Conservation (phyloP, 192 early-diverging fungal species). For the Podila minutissima region DNA sequence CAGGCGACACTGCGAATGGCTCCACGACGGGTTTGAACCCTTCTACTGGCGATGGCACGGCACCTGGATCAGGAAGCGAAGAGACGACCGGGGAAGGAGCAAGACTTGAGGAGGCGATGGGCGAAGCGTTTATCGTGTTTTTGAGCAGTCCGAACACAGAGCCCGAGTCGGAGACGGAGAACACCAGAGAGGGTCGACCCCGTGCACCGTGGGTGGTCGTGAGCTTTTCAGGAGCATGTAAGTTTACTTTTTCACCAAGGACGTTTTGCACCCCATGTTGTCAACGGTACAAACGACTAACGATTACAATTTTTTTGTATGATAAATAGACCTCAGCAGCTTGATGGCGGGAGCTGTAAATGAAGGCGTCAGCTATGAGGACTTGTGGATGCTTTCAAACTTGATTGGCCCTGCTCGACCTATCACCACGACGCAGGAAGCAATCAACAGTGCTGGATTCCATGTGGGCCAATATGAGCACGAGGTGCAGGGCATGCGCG, state of each 20-base stretch:
- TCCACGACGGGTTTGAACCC: too few species aligned
- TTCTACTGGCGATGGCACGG: too few species aligned
- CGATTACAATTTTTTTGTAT: neutral
- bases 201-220: constrained; percentile 44
- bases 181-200: neutral
- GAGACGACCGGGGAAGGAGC: neutral
- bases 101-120: neutral
- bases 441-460: constrained; percentile 50
- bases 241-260: neutral
- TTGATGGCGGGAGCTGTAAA: constrained; percentile 26
- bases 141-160: constrained; percentile 17
- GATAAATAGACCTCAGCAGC: constrained; percentile 32
- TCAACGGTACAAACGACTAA: neutral
- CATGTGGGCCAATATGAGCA: constrained; percentile 39
- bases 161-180: constrained; percentile 5
- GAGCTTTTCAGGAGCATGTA: constrained; percentile 44
- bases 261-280: neutral
- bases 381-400: constrained; percentile 47
- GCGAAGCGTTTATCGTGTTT: constrained; percentile 38
- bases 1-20: too few species aligned
- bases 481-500: constrained; percentile 40
- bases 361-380: constrained; percentile 48
- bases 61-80: neutral
- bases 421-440: constrained; percentile 55
- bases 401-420: constrained; percentile 55